Evolutionary conservation across 1,139 yeast species (phyloP), one percentile per base, ranked within the genome.

Genomic region (Zhuliangozyma blackwelliae): DNA sequence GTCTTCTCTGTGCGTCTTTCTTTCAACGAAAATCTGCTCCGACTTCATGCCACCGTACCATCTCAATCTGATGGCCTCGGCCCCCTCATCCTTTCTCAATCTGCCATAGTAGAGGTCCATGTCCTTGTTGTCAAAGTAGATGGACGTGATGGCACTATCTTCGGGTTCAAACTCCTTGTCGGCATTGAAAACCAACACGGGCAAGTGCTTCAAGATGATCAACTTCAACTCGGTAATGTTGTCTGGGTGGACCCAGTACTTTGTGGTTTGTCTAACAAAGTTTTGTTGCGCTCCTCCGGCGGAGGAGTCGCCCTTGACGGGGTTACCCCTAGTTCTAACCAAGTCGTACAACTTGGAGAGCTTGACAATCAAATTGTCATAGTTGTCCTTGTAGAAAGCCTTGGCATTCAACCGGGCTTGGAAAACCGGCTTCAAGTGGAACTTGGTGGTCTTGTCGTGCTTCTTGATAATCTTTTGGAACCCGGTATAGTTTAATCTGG

Each of bases 241-340:
- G 63, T 92, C 98, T 8, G 97, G 97, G 58, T 92, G 98, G 25
- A 92, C 97, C 98, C 98, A 92, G 65, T 92, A 92, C 57, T 92
- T 92, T 13, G 98, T 92, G 13, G 98, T 92, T 64, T 92, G 98
- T 63, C 98, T 82, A 34, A 92, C 97, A 54, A 92, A 92, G 68
- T 92, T 94, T 61, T 94, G 98, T 69, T 90, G 97, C 30, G 86
- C 75, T 31, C 98, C 98, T 54, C 98, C 98, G 13, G 98, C 97
- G 5, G 97, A 61, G 1, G 96, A 80, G 63, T 92, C 98, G 45
- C 97, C 97, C 53, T 78, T 75, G 31, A 88, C 86, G 16, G 98
- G 97, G 54, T 88, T 85, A 49, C 98, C 98, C 50, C 95, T 77
- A 1, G 97, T 92, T 59, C 98, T 79, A 21, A 92, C 97, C 48